These are phyloP conservation scores for Grifola frondosa DNA, from an alignment of 1,284 basidiomycete genomes.

Conservation along the genomic window DNA sequence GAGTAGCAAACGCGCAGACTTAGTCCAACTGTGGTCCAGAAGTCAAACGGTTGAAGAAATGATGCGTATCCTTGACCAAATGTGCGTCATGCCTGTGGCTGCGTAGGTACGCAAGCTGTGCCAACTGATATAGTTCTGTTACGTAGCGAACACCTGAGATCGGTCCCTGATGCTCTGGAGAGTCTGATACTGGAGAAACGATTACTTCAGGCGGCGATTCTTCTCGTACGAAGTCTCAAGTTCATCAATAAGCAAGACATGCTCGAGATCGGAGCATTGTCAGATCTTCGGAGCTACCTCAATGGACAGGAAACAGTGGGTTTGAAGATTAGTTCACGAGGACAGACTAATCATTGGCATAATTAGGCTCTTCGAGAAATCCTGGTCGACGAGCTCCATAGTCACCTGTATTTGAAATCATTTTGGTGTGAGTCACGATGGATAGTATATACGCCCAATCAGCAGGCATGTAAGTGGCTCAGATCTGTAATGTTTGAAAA, in stretches of 20 bases:
- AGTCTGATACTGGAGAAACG: slow-evolving; percentile 95
- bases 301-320: slow-evolving; percentile 83
- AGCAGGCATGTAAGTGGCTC: slow-evolving; percentile 64
- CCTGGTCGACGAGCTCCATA: slow-evolving; percentile 93
- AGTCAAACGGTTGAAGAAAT: slow-evolving; percentile 88
- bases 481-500: too few species aligned
- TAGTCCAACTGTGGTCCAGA: slow-evolving; percentile 83
- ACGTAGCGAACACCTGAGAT: slow-evolving; percentile 83
- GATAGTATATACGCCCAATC: slow-evolving; percentile 81
- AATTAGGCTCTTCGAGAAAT: slow-evolving; percentile 89
- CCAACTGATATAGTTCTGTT: slow-evolving; percentile 6
- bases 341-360: background rate
- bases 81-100: slow-evolving; percentile 59
- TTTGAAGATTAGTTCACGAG: slow-evolving; percentile 9
- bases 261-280: slow-evolving; percentile 90
- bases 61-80: slow-evolving; percentile 86
- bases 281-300: slow-evolving; percentile 88
- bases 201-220: slow-evolving; percentile 84
- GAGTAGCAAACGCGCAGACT: slow-evolving; percentile 77
- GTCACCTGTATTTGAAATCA: slow-evolving; percentile 96
- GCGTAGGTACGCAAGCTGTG: too few species aligned
- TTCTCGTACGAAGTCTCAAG: slow-evolving; percentile 88
- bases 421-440: slow-evolving; percentile 96
- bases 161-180: slow-evolving; percentile 91
- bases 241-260: slow-evolving; percentile 91